These are phyloP conservation scores for Sporothrix inflata DNA, from an alignment of 2,329 filamentous ascomycete species.

Conservation along the genomic window DNA sequence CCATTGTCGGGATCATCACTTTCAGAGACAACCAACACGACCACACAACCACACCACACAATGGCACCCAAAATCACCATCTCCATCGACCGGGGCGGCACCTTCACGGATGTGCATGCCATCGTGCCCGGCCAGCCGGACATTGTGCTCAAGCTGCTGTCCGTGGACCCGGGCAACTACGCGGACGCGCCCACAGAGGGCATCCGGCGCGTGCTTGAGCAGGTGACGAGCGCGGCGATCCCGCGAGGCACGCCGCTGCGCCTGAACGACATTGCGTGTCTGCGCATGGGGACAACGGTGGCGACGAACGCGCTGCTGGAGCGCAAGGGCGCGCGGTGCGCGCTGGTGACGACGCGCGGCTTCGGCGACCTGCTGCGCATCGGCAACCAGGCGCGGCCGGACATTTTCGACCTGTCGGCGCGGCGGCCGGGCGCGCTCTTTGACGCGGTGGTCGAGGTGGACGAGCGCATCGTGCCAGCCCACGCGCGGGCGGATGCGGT, in stretches of 20 bases:
- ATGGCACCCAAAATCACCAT: no score
- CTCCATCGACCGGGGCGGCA: no score
- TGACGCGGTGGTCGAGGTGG: conserved; percentile 78
- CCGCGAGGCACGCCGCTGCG: no score
- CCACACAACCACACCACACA: no score
- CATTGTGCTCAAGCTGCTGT: conserved; percentile 68
- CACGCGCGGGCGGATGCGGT: no score
- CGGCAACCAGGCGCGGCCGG: conserved; percentile 85
- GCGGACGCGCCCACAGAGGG: conserved; percentile 71
- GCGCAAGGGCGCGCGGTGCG: conserved; percentile 85
- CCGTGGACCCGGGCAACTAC: conserved; percentile 69
- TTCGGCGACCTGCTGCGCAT: conserved; percentile 88
- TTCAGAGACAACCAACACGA: no score
- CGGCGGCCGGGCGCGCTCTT: conserved; percentile 85
- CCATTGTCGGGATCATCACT: no score
- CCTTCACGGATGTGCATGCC: no score
- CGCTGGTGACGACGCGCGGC: conserved; percentile 81
- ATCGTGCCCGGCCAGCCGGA: no score
- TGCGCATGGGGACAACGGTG: conserved; percentile 90
- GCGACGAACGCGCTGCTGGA: conserved; percentile 91
- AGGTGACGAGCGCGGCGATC: no score
- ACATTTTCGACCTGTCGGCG: conserved; percentile 89
- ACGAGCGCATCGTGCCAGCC: conserved; percentile 91
- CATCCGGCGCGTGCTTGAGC: conserved; percentile 55
- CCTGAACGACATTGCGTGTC: not conserved